Evolutionary conservation across 768 basidiomycete genomes (phyloP).

Genomic region (Neoboletus magnificus): DNA sequence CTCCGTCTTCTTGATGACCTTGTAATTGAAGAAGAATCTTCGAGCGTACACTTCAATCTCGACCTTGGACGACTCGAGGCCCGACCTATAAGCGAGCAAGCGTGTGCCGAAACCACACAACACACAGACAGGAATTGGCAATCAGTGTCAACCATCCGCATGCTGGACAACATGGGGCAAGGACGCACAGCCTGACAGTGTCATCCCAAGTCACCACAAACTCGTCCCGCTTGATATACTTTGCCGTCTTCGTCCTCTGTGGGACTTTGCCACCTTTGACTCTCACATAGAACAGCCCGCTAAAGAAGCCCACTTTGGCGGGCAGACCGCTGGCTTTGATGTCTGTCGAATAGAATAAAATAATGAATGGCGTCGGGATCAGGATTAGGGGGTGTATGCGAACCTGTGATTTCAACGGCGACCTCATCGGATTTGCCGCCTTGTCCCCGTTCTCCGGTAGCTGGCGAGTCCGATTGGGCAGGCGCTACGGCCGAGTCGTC

Average conservation of each 20-base stretch:
- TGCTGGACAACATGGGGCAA: not conserved
- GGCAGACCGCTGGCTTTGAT: slow-evolving; percentile 35
- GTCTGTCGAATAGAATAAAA: slow-evolving; percentile 12
- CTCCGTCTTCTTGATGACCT: slow-evolving; percentile 34
- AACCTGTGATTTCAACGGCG: slow-evolving; percentile 29
- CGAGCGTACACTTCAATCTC: slow-evolving; percentile 34
- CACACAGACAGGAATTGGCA: no score
- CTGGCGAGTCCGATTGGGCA: not conserved
- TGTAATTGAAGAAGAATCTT: slow-evolving; percentile 32
- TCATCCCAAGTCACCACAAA: slow-evolving; percentile 31
- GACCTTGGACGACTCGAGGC: slow-evolving; percentile 31
- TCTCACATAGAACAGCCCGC: slow-evolving; percentile 27
- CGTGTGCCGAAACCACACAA: not conserved
- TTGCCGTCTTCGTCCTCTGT: slow-evolving; percentile 27
- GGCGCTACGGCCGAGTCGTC: not conserved
- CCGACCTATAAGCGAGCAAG: slow-evolving; percentile 19
- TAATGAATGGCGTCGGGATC: not conserved
- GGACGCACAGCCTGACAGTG: slow-evolving; percentile 25
- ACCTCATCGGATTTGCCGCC: slow-evolving; percentile 15
- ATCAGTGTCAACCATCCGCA: not conserved
- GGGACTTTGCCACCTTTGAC: slow-evolving; percentile 28
- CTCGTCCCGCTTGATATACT: slow-evolving; percentile 24
- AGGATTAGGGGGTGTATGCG: no score
- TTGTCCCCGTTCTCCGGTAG: not conserved
- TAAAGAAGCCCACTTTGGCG: slow-evolving; percentile 30